Conservation (phyloP, 2,329 filamentous ascomycete genomes). For the Colletotrichum horii region DNA sequence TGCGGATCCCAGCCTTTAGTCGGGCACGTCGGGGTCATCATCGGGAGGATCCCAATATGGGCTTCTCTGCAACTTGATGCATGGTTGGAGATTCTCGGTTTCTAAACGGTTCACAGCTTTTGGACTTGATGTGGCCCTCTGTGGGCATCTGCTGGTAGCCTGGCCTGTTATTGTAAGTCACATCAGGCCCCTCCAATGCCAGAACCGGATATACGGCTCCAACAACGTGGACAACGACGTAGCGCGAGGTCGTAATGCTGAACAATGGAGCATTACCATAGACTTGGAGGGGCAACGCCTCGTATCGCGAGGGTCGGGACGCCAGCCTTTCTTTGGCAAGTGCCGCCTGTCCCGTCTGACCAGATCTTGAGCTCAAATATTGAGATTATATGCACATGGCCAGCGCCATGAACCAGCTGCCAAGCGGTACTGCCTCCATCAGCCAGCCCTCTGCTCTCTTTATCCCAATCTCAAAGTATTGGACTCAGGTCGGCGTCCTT, state of each 20-base stretch:
- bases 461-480: neutral
- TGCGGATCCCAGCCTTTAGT: constrained; percentile 6
- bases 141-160: neutral
- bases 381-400: constrained; percentile 3
- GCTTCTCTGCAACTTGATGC: neutral
- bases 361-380: neutral
- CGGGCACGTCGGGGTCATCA: neutral
- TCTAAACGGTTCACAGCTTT: neutral
- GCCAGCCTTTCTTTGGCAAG: neutral
- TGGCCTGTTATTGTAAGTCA: neutral
- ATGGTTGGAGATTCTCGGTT: neutral
- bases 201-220: neutral
- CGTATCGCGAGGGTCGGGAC: constrained; percentile 1
- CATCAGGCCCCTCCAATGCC: neutral
- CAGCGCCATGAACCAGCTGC: constrained; percentile 8
- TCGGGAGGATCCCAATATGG: neutral
- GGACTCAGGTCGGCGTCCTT: neutral
- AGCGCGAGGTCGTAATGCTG: neutral
- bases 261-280: neutral
- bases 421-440: neutral
- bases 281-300: neutral
- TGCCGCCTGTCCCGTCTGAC: constrained; percentile 4
- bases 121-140: neutral
- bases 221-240: neutral
- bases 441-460: neutral